Percentiles rank a stretch among this genome's conserved stretches.
Evolutionary conservation across 495 filamentous ascomycete species (phyloP).

Genomic region (Astrothelium macrocarpum): DNA sequence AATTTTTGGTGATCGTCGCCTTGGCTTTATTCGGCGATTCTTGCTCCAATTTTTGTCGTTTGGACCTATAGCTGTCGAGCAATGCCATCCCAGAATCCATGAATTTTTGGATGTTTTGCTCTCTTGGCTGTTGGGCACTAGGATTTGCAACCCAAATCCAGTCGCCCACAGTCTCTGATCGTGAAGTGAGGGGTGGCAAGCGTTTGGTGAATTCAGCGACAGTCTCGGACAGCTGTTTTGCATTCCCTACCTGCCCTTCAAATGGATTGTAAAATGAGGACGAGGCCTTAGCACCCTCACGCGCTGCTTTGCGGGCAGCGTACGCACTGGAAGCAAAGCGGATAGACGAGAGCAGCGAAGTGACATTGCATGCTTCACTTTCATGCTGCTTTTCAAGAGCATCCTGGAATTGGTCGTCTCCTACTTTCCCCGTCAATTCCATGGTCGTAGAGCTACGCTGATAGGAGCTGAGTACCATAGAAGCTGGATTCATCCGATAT

Average conservation of each 20-base stretch:
- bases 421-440: not conserved
- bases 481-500: constrained; percentile 33
- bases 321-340: not conserved
- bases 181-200: constrained; percentile 48
- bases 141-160: not conserved
- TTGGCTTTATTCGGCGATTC: constrained; percentile 33
- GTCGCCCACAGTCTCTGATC: constrained; percentile 56
- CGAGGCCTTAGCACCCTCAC: constrained; percentile 5
- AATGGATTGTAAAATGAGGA: constrained; percentile 38
- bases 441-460: not conserved
- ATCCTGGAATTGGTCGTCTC: not conserved
- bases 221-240: constrained; percentile 51
- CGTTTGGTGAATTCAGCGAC: constrained; percentile 53
- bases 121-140: not conserved
- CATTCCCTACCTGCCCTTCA: constrained; percentile 32
- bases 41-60: constrained; percentile 33
- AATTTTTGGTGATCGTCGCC: constrained; percentile 38
- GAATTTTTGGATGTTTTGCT: constrained; percentile 34
- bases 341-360: not conserved
- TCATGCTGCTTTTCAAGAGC: not conserved
- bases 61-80: constrained; percentile 35
- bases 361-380: not conserved
- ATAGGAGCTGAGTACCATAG: constrained; percentile 21
- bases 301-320: not conserved
- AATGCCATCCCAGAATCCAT: constrained; percentile 36